Conservation (phyloP, 768 basidiomycete genomes). For the Leccinum ochraceum region DNA sequence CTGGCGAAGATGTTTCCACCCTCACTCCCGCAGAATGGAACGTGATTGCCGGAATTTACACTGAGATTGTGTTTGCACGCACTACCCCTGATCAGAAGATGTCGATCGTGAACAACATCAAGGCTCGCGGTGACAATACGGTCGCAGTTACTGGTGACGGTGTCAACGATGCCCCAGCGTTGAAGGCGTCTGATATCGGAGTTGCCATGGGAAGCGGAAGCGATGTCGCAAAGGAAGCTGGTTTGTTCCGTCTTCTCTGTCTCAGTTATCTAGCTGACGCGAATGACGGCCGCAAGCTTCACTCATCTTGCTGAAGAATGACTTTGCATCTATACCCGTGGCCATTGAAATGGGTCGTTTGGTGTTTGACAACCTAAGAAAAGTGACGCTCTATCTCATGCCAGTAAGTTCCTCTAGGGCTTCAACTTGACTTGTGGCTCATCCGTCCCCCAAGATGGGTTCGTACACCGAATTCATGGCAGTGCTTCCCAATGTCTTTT, state of each 20-base stretch:
- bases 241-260: constrained; percentile 15
- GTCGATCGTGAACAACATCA: constrained; percentile 55
- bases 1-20: constrained; percentile 44
- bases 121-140: constrained; percentile 45
- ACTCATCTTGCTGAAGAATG: constrained; percentile 55
- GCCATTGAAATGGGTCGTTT: constrained; percentile 61
- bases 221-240: constrained; percentile 56
- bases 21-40: constrained; percentile 43
- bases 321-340: constrained; percentile 57
- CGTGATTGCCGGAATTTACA: constrained; percentile 36
- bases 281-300: constrained; percentile 27
- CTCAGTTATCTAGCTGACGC: background rate
- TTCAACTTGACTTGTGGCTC: constrained; percentile 1
- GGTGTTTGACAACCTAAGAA: constrained; percentile 59
- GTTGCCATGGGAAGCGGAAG: constrained; percentile 51
- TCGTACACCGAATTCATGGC: constrained; percentile 61
- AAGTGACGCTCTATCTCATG: constrained; percentile 45
- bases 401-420: constrained; percentile 30
- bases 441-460: constrained; percentile 37
- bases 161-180: constrained; percentile 51
- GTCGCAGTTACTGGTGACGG: constrained; percentile 61
- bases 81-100: constrained; percentile 61
- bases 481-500: constrained; percentile 55
- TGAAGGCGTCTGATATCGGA: constrained; percentile 57
- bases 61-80: constrained; percentile 53